Percentiles rank a stretch among this genome's conserved stretches.
phyloP scores from a whole-genome alignment of 768 basidiomycete genomes.

The Amanita rubescens region DNA sequence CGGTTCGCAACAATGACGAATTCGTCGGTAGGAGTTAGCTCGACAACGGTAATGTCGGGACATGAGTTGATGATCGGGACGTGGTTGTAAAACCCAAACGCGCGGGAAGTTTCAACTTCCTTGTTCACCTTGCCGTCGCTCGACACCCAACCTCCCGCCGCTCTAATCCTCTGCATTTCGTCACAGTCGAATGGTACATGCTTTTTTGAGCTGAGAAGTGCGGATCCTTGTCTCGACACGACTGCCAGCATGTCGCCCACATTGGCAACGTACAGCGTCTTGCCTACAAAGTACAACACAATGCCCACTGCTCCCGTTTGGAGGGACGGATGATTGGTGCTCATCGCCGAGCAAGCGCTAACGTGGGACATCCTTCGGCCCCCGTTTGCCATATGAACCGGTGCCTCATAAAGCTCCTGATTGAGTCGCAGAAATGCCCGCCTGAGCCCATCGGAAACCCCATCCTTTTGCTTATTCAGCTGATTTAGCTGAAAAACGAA shows the following conservation, averaged over 20 bases:
- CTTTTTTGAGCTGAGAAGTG: conserved; percentile 63
- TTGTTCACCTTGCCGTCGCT: conserved; percentile 88
- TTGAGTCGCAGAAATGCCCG: conserved; percentile 86
- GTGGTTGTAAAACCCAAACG: conserved; percentile 89
- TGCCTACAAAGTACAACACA: conserved; percentile 76
- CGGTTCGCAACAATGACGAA: conserved; percentile 94
- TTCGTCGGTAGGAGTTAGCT: conserved; percentile 80
- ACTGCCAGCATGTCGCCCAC: conserved; percentile 86
- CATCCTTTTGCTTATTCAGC: conserved; percentile 42
- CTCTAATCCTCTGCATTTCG: conserved; percentile 83
- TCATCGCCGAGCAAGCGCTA: conserved; percentile 31
- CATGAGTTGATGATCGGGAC: conserved; percentile 87
- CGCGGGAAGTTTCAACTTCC: conserved; percentile 84
- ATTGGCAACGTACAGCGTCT: conserved; percentile 84
- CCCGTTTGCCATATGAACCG: too few relatives aligned
- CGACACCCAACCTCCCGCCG: conserved; percentile 92
- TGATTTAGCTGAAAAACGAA: conserved; percentile 53
- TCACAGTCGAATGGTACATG: conserved; percentile 87
- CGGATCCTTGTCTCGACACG: conserved; percentile 68
- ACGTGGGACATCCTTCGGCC: conserved; percentile 69
- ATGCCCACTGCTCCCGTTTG: conserved; percentile 78
- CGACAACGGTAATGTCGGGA: conserved; percentile 65
- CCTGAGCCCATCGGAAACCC: conserved; percentile 69
- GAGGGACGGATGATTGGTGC: conserved; percentile 36
- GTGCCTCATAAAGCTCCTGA: conserved; percentile 63